A percentile compares a stretch with the other conserved stretches of the same genome.
phyloP scores from a whole-genome alignment of 148 eudicot genomes.

The Fallopia convolvulus region DNA sequence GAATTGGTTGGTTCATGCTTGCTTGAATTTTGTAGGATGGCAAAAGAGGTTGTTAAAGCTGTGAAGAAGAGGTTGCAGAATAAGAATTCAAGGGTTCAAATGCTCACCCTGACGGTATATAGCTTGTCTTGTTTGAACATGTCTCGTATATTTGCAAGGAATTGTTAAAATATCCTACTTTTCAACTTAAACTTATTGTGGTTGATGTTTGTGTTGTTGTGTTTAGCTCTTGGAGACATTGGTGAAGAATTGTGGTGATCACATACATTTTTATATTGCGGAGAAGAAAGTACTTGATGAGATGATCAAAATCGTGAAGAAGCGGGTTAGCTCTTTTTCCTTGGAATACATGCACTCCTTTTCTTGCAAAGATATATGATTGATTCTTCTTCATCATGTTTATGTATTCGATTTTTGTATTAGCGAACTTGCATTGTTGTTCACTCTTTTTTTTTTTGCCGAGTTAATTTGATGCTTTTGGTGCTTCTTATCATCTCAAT shows the following conservation, averaged over 20 bases:
- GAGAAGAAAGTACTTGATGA: slow-evolving; percentile 71
- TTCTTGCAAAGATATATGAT: neutral
- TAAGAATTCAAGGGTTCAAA: slow-evolving; percentile 81
- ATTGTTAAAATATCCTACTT: neutral
- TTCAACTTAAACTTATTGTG: neutral
- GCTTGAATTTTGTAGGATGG: slow-evolving; percentile 39
- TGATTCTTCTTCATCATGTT: neutral
- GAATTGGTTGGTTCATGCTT: neutral
- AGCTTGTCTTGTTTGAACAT: neutral
- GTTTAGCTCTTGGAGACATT: slow-evolving; percentile 86
- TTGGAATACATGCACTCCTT: neutral
- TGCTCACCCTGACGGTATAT: slow-evolving; percentile 86
- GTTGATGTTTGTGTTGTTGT: neutral
- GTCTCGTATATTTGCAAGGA: neutral
- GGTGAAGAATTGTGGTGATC: slow-evolving; percentile 96
- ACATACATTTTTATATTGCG: slow-evolving; percentile 68
- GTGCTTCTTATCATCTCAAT: neutral
- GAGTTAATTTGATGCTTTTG: neutral
- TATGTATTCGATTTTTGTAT: neutral
- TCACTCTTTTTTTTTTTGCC: no score
- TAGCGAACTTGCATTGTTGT: neutral
- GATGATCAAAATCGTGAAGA: slow-evolving; percentile 86
- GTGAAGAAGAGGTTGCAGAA: slow-evolving; percentile 84
- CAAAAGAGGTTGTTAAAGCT: slow-evolving; percentile 80
- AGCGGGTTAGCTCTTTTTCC: slow-evolving; percentile 42